phyloP scores from a whole-genome alignment of 2,329 filamentous ascomycete species.

The Xylariaceae sp. region DNA sequence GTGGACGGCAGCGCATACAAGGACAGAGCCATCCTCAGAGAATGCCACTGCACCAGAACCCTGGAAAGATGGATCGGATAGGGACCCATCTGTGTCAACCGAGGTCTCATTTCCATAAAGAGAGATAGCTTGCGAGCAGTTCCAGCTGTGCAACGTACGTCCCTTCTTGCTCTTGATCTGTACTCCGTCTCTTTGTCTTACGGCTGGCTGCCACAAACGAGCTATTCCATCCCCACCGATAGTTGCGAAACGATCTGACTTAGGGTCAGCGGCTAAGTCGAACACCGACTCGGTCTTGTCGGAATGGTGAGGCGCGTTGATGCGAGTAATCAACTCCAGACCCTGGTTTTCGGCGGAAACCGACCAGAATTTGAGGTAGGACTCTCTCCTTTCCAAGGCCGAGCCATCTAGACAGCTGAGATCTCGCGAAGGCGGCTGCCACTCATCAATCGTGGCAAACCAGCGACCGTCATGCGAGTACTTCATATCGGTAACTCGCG shows the following conservation, averaged over 20 bases:
- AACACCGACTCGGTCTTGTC: constrained; percentile 56
- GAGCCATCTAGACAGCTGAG: constrained; percentile 50
- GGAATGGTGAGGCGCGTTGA: constrained; percentile 74
- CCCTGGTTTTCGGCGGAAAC: constrained; percentile 49
- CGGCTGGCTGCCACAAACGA: constrained; percentile 74
- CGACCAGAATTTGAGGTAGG: constrained; percentile 88
- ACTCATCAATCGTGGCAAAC: constrained; percentile 89
- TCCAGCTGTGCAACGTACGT: constrained; percentile 67
- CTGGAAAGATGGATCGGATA: constrained; percentile 27
- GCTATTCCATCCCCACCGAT: constrained; percentile 75
- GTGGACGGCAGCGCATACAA: constrained; percentile 62
- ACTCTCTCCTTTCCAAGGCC: constrained; percentile 56
- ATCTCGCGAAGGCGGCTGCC: constrained; percentile 70
- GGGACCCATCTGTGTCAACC: constrained; percentile 31
- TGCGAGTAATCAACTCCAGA: constrained; percentile 74
- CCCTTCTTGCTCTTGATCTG: constrained; percentile 54
- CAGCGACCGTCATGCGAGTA: constrained; percentile 78
- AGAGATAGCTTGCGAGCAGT: constrained; percentile 55
- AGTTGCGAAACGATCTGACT: constrained; percentile 69
- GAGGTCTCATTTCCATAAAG: constrained; percentile 41
- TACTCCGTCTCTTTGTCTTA: constrained; percentile 63
- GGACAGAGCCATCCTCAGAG: constrained; percentile 76
- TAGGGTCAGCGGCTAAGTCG: constrained; percentile 66
- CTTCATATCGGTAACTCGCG: constrained; percentile 67
- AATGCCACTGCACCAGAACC: constrained; percentile 65